phyloP scores from a whole-genome alignment of 495 filamentous ascomycete genomes.

The Tuber borchii region DNA sequence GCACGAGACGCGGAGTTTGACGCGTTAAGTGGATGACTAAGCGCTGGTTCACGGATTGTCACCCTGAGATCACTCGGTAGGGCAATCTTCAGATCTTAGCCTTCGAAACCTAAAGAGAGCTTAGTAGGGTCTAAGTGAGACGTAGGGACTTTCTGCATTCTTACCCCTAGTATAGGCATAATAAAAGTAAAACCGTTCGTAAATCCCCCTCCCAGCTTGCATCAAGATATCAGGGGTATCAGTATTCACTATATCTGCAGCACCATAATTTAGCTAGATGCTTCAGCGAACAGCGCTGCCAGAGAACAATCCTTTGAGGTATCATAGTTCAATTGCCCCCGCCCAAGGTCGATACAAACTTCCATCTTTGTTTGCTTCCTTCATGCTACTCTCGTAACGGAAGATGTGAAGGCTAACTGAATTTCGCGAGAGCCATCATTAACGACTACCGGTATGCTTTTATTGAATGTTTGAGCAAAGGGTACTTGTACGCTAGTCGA shows the following conservation, averaged over 20 bases:
- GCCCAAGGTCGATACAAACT: background rate
- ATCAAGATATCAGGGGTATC: too few species aligned
- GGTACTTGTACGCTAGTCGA: too few species aligned
- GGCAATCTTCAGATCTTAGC: background rate
- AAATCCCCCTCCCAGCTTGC: background rate
- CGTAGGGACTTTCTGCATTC: background rate
- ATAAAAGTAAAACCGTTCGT: too few species aligned
- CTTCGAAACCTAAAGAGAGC: background rate
- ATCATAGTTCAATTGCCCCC: background rate
- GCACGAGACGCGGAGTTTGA: background rate
- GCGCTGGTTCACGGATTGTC: background rate
- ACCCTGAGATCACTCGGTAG: background rate
- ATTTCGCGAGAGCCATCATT: background rate
- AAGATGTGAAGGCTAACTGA: background rate
- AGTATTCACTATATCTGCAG: too few species aligned
- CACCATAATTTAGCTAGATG: background rate
- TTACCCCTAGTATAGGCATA: background rate
- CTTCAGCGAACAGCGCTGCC: background rate
- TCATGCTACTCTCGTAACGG: background rate
- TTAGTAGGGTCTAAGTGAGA: background rate
- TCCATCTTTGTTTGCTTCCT: background rate
- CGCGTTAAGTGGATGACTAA: slow-evolving; percentile 5
- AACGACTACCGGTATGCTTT: background rate
- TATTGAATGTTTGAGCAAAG: background rate
- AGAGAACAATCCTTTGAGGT: background rate